Conservation (phyloP, 2,329 filamentous ascomycete species). For the Colletotrichum sp. region DNA sequence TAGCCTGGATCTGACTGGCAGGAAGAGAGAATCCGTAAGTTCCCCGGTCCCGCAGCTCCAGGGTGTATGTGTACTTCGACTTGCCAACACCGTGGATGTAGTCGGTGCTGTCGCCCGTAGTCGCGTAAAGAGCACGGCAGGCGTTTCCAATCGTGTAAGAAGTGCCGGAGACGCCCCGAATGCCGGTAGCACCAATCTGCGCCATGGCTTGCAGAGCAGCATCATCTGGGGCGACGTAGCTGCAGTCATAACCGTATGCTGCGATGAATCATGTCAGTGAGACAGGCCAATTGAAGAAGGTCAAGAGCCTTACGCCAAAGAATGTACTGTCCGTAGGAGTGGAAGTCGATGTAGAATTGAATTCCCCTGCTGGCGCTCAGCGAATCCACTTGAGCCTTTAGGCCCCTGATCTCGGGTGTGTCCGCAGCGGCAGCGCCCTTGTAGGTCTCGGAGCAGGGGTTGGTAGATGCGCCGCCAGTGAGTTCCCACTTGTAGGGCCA, state of each 20-base stretch:
- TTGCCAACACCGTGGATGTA: conserved; percentile 24
- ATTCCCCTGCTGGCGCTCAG: conserved; percentile 51
- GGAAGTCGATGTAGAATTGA: conserved; percentile 69
- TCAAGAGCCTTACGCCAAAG: conserved; percentile 13
- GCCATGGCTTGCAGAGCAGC: conserved; percentile 3
- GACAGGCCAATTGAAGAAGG: fast-evolving
- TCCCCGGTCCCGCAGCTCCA: conserved; percentile 18
- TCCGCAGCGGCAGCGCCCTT: conserved; percentile 43
- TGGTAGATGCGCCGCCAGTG: conserved; percentile 48
- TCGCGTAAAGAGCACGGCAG: conserved; percentile 23
- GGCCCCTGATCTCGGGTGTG: conserved; percentile 49
- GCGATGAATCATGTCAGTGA: background rate
- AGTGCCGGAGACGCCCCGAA: conserved; percentile 20
- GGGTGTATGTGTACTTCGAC: conserved; percentile 20
- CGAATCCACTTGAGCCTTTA: conserved; percentile 49
- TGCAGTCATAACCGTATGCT: conserved; percentile 23
- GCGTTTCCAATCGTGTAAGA: conserved; percentile 24
- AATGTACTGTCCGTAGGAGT: conserved; percentile 61
- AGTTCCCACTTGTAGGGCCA: conserved; percentile 56
- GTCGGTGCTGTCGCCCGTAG: conserved; percentile 25
- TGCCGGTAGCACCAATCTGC: conserved; percentile 5
- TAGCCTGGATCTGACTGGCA: conserved; percentile 20
- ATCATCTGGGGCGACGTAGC: conserved; percentile 17
- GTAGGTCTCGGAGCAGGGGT: conserved; percentile 54
- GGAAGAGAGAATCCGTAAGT: conserved; percentile 17